Percentiles rank a stretch among this genome's conserved stretches.
Evolutionary conservation across 1,139 yeast genomes (phyloP).

Genomic region (Arxiozyma bovina): DNA sequence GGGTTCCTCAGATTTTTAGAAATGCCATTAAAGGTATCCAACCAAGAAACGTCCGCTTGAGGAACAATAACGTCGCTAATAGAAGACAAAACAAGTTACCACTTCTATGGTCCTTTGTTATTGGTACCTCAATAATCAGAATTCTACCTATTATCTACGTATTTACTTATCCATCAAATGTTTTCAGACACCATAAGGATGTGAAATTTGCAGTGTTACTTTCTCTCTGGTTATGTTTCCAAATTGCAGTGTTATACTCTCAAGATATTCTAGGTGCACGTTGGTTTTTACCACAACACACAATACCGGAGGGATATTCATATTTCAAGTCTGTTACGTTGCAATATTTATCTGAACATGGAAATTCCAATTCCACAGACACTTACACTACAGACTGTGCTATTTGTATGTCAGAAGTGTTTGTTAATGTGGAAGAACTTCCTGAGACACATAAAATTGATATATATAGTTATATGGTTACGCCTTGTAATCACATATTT

Average conservation of each 20-base stretch:
- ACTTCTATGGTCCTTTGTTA: slow-evolving; percentile 41
- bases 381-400: slow-evolving; percentile 54
- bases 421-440: slow-evolving; percentile 30
- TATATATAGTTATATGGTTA: slow-evolving; percentile 58
- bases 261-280: slow-evolving; percentile 71
- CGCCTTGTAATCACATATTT: slow-evolving; percentile 87
- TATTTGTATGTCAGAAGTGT: slow-evolving; percentile 75
- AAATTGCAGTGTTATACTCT: slow-evolving; percentile 45
- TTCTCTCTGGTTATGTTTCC: slow-evolving; percentile 47
- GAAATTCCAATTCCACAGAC: slow-evolving; percentile 15
- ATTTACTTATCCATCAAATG: slow-evolving; percentile 37
- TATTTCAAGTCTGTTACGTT: slow-evolving; percentile 35
- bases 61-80: slow-evolving; percentile 11
- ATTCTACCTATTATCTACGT: slow-evolving; percentile 58
- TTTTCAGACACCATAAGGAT: slow-evolving; percentile 53
- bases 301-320: slow-evolving; percentile 71
- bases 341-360: slow-evolving; percentile 26
- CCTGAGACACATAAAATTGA: slow-evolving; percentile 26
- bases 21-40: slow-evolving; percentile 44
- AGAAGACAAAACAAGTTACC: slow-evolving; percentile 25
- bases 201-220: slow-evolving; percentile 40
- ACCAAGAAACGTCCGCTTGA: slow-evolving; percentile 20
- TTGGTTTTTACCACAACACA: slow-evolving; percentile 68
- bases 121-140: slow-evolving; percentile 58
- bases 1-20: slow-evolving; percentile 87